These are phyloP conservation scores for Rosa persica DNA, from an alignment of 306 rosid genomes.

Conservation along the genomic window DNA sequence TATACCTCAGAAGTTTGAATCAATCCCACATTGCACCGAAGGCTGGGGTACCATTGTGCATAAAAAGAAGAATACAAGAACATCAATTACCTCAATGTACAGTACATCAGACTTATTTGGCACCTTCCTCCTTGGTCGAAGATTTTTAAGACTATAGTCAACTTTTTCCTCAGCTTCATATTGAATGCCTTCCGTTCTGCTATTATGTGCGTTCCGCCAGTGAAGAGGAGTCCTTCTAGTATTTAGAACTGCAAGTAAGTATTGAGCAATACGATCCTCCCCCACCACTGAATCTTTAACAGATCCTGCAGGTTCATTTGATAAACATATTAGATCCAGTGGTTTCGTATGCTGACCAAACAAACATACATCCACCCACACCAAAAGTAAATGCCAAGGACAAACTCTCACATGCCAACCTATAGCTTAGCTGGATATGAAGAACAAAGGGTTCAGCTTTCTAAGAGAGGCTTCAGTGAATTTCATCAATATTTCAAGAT, in stretches of 20 bases:
- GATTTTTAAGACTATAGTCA: conserved; percentile 57
- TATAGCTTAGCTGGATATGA: not conserved
- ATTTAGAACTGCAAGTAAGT: conserved; percentile 75
- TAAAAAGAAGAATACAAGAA: not conserved
- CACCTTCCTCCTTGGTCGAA: conserved; percentile 51
- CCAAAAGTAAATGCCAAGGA: too few species aligned
- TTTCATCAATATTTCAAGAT: not conserved
- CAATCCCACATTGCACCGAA: not conserved
- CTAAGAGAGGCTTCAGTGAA: not conserved
- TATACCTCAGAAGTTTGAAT: not conserved
- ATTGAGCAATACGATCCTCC: conserved; percentile 89
- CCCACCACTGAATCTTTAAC: conserved; percentile 90
- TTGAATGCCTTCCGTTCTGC: conserved; percentile 61
- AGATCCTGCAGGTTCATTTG: conserved; percentile 58
- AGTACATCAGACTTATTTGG: conserved; percentile 55
- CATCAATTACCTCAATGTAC: conserved; percentile 60
- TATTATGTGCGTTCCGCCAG: conserved; percentile 64
- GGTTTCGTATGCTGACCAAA: not conserved
- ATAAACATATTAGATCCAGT: not conserved
- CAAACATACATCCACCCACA: not conserved
- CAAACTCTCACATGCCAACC: not conserved
- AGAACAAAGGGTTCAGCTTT: not conserved
- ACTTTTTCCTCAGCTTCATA: conserved; percentile 39
- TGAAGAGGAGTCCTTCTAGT: conserved; percentile 77
- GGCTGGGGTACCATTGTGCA: not conserved